Evolutionary conservation across 768 basidiomycete genomes (phyloP), one percentile per base, ranked within the genome.

Genomic region (Rhodocollybia butyracea): DNA sequence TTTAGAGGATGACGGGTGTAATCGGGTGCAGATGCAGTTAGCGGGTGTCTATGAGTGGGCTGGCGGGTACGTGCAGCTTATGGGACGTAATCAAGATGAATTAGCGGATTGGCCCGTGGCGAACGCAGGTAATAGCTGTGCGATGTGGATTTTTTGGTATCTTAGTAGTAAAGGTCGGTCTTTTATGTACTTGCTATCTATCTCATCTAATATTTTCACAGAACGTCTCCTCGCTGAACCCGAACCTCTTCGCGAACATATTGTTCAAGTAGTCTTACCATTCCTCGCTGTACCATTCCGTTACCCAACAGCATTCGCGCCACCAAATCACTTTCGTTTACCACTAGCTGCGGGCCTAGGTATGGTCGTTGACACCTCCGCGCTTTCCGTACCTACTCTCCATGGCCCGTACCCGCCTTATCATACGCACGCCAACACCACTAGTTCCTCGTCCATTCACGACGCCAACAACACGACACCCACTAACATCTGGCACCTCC

Each of bases 1-100:
- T 66, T 68, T 80, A 3, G 87, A 89, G 58, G 82, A 86, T 68
- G 86, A 89, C 66, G 85, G 85, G 31, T 77, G 76, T 64, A 89
- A 89, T 64, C 73, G 74, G 32, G 68, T 61, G 3, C 84, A 84
- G 67, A 79, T 89, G 46, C 72, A 78, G 54, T 71, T 68, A 22
- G 85, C 81, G 0, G 76, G 78, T 3, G 70, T 84, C 3, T 73
- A 75, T 34, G 58, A 57, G 4, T 83, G 79, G 40, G 71, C 82
- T 8, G 74, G 79, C 45, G 19, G 53, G 1, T 82, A 76, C 54
- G 64, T 84, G 32, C 73, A 73, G 30, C 63, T 62, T 47, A 22
- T n/a, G 74, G 76, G 6, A 70, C 86, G 26, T 79, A 80, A 65
- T 22, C 3, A 24, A 11, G 54, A 70, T 56, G 63, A 76, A 40